Percentiles rank a stretch among this genome's conserved stretches.
Conservation (phyloP, 331 rosid species). For the Saraca asoca region DNA sequence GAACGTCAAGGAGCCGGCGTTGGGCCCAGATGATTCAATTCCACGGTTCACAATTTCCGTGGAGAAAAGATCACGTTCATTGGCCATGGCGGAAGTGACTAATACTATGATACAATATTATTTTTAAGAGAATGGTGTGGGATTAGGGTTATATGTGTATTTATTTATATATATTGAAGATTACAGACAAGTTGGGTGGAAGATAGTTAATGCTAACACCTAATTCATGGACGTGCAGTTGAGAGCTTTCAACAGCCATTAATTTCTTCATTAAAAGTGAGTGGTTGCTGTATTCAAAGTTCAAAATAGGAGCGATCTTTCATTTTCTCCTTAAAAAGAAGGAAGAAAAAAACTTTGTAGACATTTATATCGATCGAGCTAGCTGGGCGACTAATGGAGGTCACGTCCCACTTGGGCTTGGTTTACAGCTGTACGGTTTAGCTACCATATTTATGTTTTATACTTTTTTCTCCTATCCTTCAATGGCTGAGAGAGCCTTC, state of each 20-base stretch:
- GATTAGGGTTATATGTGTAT: not conserved
- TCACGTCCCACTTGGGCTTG: conserved; percentile 24
- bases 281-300: conserved; percentile 40
- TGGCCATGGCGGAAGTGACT: conserved; percentile 50
- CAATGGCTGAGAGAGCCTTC: not conserved
- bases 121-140: not conserved
- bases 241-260: conserved; percentile 57
- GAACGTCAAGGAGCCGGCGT: conserved; percentile 86
- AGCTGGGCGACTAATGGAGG: conserved; percentile 24
- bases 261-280: conserved; percentile 63
- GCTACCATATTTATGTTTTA: not conserved
- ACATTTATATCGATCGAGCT: conserved; percentile 31
- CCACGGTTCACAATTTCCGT: conserved; percentile 95
- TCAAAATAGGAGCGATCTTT: not conserved
- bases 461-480: conserved; percentile 1
- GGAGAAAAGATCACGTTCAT: conserved; percentile 69
- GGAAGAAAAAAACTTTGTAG: not conserved
- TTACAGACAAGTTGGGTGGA: conserved; percentile 49
- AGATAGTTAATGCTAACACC: conserved; percentile 68
- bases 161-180: conserved; percentile 20
- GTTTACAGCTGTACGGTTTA: conserved; percentile 18
- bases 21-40: conserved; percentile 79
- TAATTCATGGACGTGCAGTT: conserved; percentile 57
- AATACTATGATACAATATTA: not conserved
- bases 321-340: not conserved